Evolutionary conservation across 352 stramenopile genomes (phyloP), one percentile per base, ranked within the genome.

Genomic region (Ophiocytium majus): DNA sequence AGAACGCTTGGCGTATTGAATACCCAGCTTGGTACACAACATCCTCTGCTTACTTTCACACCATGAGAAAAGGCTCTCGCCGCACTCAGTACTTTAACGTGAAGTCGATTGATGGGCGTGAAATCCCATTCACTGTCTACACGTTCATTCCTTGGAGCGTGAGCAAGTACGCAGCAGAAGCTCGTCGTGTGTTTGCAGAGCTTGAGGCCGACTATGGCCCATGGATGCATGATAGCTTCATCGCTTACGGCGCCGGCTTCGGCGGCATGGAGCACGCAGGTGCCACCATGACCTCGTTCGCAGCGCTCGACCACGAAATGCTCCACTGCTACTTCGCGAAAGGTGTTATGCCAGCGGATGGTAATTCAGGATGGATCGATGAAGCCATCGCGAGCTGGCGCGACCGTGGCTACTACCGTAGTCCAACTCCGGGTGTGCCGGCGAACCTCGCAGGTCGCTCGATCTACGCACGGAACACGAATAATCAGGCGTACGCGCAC

Each of bases 121-220:
- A 71, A 71, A 23, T 71, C 28, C 57, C 57, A 23, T 23, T 71
- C 28, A 71, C 28, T 28, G 28, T 28, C 28, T 71, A 71, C 57
- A 23, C 57, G 28, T 71, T 71, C 57, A 71, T 71, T 23, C 19
- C 23, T 71, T 71, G 57, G 57, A 28, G 28, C 57, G 23, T 71
- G 19, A 71, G 23, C 19, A 71, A 71, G 57, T 71, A 71, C 57
- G 57, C 57, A 23, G 28, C 23, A 71, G 57, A 71, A 71, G n/a
- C n/a, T n/a, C n/a, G n/a, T n/a, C n/a, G n/a, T n/a, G 57, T 71
- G 19, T 23, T 71, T 23, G 57, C 57, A 23, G 57, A 71, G 28
- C 57, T 71, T 71, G 57, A 71, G 57, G 28, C 23, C 23, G 57
- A 71, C 57, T 71, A 71, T 71, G 57, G 57, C 57, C 57, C 57